Percentiles rank a stretch among this genome's conserved stretches.
phyloP scores from a whole-genome alignment of 306 rosid genomes.

The Datisca glomerata region DNA sequence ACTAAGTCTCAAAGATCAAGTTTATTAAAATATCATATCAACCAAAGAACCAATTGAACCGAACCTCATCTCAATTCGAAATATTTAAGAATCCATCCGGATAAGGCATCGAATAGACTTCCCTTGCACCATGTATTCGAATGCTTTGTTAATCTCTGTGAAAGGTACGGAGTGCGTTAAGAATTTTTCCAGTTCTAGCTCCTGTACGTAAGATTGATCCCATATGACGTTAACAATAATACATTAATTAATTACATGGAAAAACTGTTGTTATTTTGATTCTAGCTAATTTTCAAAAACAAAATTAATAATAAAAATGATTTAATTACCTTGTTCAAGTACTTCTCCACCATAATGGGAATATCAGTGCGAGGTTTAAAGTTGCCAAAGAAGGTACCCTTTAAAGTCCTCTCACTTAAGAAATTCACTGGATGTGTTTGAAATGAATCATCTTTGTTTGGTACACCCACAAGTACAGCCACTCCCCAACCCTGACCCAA shows the following conservation, averaged over 20 bases:
- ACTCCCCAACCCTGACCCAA: conserved; percentile 76
- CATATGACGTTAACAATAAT: no score
- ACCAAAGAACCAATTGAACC: no score
- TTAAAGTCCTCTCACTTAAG: conserved; percentile 69
- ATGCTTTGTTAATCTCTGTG: conserved; percentile 62
- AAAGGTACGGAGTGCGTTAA: conserved; percentile 57
- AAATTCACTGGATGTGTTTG: conserved; percentile 66
- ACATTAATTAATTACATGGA: no score
- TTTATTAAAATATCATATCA: no score
- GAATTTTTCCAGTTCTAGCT: conserved; percentile 65
- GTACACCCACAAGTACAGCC: conserved; percentile 90
- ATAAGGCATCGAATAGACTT: conserved; percentile 60
- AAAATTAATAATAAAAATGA: no score
- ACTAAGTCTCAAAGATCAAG: no score
- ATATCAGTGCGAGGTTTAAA: conserved; percentile 75
- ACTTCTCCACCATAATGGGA: conserved; percentile 60
- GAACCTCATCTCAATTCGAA: no score
- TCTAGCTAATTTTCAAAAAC: no score
- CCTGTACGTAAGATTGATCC: no score
- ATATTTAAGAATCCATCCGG: no score
- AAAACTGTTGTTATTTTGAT: no score
- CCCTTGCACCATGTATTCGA: conserved; percentile 60
- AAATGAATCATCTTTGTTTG: conserved; percentile 73
- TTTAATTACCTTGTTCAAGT: conserved; percentile 45
- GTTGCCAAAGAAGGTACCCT: conserved; percentile 90